Base-by-base conservation (phyloP, 805 yeast species). In the Candida golubevii region DNA sequence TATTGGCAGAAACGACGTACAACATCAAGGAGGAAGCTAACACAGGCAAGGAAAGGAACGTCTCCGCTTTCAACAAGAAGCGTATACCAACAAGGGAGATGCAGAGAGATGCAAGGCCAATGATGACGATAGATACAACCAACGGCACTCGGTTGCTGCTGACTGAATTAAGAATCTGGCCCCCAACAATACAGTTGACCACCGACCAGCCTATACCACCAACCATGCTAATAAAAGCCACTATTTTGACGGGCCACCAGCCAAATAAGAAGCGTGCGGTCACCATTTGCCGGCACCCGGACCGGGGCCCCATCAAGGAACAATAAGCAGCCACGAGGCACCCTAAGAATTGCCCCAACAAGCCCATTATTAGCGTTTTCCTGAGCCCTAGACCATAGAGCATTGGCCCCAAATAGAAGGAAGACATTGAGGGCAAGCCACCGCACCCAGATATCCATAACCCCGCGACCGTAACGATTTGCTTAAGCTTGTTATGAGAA, bases 391-490 rank as follows among this genome's bases (percentile, higher is more conserved):
- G 51, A 0, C 65, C 63, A 37, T 46, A 66, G 8, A 59, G 30
- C 26, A 67, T 45, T 0, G 68, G 58, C 6, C 70, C 65, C 13
- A 65, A 49, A 39, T 65, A 67, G 45, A 63, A 67, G 23, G 69
- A 61, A 3, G 67, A 59, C 71, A 65, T 66, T 7, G 71, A 61
- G 4, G 71, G 65, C 27, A 67, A 47, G 1, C 72, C 71, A 9
- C 69, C 71, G 48, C 71, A 64, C 2, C 66, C 71, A 32, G 71
- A 65, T 44, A 63, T 55, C 71, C 71, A 67, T 9, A 67, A 57
- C 1, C 71, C 72, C 26, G 61, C 38, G 6, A 67, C 69, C 40
- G 60, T 56, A 6, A 58, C 13, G 38, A 65, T 60, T 39, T 62
- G 69, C n/a, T 26, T 34, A 15, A 55, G 44, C 1, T 42, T 46